A percentile compares a stretch with the other conserved stretches of the same genome.
These are phyloP conservation scores for Magnolia officinalis DNA, from an alignment of 164 flowering plant genomes.

Conservation along the genomic window DNA sequence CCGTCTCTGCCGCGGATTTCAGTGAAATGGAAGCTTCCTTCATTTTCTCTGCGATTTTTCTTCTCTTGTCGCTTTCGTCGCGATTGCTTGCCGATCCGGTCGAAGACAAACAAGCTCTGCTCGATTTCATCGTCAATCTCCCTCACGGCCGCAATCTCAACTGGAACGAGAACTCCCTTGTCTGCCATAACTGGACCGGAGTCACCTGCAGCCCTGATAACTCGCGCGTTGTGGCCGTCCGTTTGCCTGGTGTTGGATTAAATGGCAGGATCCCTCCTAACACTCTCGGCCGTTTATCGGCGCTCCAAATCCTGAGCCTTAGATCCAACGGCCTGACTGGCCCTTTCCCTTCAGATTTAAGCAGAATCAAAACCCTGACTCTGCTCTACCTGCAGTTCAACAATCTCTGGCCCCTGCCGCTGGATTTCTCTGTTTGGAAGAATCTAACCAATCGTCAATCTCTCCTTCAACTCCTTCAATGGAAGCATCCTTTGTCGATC, in stretches of 20 bases:
- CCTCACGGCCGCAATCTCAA: slow-evolving; percentile 46
- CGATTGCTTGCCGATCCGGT: slow-evolving; percentile 14
- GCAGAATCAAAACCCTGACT: slow-evolving; percentile 45
- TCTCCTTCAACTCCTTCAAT: slow-evolving; percentile 65
- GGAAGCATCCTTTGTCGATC: slow-evolving; percentile 62
- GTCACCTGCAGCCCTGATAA: slow-evolving; percentile 53
- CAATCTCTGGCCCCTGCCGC: slow-evolving; percentile 61
- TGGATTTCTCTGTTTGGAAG: slow-evolving; percentile 69
- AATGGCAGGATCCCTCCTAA: slow-evolving; percentile 52
- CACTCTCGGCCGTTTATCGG: slow-evolving; percentile 61
- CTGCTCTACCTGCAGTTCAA: slow-evolving; percentile 66
- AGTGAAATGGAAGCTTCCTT: slow-evolving; percentile 5
- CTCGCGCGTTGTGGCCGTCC: slow-evolving; percentile 48
- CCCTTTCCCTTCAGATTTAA: slow-evolving; percentile 66
- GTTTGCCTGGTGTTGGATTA: slow-evolving; percentile 65
- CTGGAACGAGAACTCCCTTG: slow-evolving; percentile 37
- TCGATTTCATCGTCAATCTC: slow-evolving; percentile 49
- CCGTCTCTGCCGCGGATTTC: neutral
- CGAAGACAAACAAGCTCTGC: slow-evolving; percentile 70
- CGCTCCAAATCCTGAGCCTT: slow-evolving; percentile 57
- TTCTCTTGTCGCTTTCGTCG: slow-evolving; percentile 6
- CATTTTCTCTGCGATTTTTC: slow-evolving; percentile 5
- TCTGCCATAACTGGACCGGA: slow-evolving; percentile 45
- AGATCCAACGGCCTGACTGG: slow-evolving; percentile 63
- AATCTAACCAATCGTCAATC: slow-evolving; percentile 53